Evolutionary conservation across 129 eudicot species (phyloP).

Genomic region (Chrysanthemum lavandulifolium): DNA sequence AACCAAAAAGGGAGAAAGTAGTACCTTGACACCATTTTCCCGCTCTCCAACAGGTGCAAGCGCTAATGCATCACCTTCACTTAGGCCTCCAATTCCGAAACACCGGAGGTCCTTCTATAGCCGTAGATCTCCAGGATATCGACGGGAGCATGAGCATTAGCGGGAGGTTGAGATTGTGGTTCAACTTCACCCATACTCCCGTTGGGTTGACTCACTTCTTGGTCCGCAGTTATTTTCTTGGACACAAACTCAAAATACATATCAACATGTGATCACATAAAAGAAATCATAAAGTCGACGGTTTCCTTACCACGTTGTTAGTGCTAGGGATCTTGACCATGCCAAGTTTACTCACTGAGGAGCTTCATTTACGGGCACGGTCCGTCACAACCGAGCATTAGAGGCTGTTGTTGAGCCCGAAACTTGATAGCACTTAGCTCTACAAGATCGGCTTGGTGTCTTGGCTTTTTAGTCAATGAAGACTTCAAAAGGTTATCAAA

Average conservation of each 20-base stretch:
- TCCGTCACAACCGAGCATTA: slow-evolving; percentile 76
- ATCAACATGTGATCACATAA: slow-evolving; percentile 1
- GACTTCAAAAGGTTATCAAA: slow-evolving; percentile 49
- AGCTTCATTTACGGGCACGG: slow-evolving; percentile 60
- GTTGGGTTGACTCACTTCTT: slow-evolving; percentile 48
- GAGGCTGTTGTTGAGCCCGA: slow-evolving; percentile 87
- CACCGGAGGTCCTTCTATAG: slow-evolving; percentile 69
- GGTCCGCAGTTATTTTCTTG: slow-evolving; percentile 64
- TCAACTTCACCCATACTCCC: not conserved
- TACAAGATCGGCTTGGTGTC: slow-evolving; percentile 89
- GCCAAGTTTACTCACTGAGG: slow-evolving; percentile 65
- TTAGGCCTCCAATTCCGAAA: slow-evolving; percentile 46
- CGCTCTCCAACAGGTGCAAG: slow-evolving; percentile 75
- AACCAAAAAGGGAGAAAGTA: not conserved
- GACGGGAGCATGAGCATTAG: slow-evolving; percentile 35
- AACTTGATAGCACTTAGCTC: slow-evolving; percentile 89
- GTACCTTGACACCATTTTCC: slow-evolving; percentile 67
- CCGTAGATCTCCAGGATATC: slow-evolving; percentile 84
- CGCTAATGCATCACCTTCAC: slow-evolving; percentile 72
- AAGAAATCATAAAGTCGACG: not conserved
- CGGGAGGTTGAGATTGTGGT: too few relatives aligned
- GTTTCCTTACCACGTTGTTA: slow-evolving; percentile 52
- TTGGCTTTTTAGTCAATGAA: slow-evolving; percentile 75
- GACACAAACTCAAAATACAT: slow-evolving; percentile 7
- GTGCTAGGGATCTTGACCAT: not conserved